Conservation (phyloP, 805 yeast genomes). For the Ogataea populi-albae region DNA sequence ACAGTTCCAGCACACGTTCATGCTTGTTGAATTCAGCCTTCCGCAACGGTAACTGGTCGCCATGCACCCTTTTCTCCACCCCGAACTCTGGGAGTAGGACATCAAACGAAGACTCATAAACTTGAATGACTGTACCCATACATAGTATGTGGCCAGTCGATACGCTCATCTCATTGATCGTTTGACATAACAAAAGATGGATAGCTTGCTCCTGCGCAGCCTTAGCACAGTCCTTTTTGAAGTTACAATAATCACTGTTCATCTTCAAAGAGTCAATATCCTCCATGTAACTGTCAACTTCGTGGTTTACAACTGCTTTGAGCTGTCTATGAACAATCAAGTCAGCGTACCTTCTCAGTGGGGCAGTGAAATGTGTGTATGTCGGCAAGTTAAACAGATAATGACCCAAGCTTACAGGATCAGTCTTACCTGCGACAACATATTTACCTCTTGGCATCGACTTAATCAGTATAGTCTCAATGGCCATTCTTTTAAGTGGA, state of each 20-base stretch:
- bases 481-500: constrained; percentile 60
- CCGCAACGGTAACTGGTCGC: constrained; percentile 89
- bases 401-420: constrained; percentile 73
- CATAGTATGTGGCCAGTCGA: constrained; percentile 78
- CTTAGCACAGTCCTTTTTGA: constrained; percentile 91
- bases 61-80: constrained; percentile 93
- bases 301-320: constrained; percentile 54
- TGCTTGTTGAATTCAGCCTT: constrained; percentile 88
- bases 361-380: constrained; percentile 92
- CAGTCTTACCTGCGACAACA: constrained; percentile 82
- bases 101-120: constrained; percentile 94
- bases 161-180: constrained; percentile 69
- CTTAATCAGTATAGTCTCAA: constrained; percentile 77
- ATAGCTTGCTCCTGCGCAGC: constrained; percentile 94
- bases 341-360: constrained; percentile 89
- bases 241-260: constrained; percentile 88
- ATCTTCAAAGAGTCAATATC: constrained; percentile 72
- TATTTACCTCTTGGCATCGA: constrained; percentile 84
- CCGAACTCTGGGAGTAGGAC: constrained; percentile 91
- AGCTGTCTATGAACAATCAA: constrained; percentile 90
- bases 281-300: constrained; percentile 40
- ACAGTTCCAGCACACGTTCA: constrained; percentile 68
- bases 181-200: constrained; percentile 79
- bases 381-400: constrained; percentile 79
- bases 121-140: constrained; percentile 85